Evolutionary conservation across 1,284 basidiomycete genomes (phyloP), one percentile per base, ranked within the genome.

Genomic region (Trichosporon sp.): DNA sequence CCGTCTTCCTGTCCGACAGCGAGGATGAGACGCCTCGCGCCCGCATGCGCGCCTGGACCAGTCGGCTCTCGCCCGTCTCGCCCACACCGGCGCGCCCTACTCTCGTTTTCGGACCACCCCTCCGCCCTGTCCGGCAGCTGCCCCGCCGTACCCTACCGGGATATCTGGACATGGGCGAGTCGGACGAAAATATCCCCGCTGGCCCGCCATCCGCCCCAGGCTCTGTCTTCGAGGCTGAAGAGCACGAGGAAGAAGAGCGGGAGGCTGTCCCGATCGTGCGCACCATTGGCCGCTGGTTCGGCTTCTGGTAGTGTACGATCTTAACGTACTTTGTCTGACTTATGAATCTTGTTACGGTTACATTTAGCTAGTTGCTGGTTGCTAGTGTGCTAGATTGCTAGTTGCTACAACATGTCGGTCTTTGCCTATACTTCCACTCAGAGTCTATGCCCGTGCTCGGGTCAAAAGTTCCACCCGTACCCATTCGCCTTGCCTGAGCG

Each of bases 1-100:
- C 73, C 1, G 59, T 71, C n/a, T 72, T 73, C 60, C 56, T 23
- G 10, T 58, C 54, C 40, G 64, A 62, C n/a, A n/a, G 36, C 19
- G 56, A 58, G 56, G 23, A 27, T 23, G 37, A 19, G 3, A 25
- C 33, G 16, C 40, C 8, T 13, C 13, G 27, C 7, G 27, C 23
- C 34, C 21, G 9, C 60, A 8, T 7, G 29, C 9, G 4, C 19
- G 32, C 29, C n/a, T n/a, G n/a, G n/a, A n/a, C n/a, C n/a, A n/a
- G n/a, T n/a, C 3, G n/a, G 56, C 5, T 31, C 44, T 33, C 25
- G 21, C 27, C 52, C 19, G 29, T 21, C n/a, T 32, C 23, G 25
- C 19, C 44, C n/a, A 21, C 19, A 13, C 58, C 58, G 7, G 25
- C 37, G 14, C 27, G n/a, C 37, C 5, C 58, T 4, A 10, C 8